Evolutionary conservation across 2,329 filamentous ascomycete genomes (phyloP), one percentile per base, ranked within the genome.

Genomic region (Colletotrichum gigasporum): DNA sequence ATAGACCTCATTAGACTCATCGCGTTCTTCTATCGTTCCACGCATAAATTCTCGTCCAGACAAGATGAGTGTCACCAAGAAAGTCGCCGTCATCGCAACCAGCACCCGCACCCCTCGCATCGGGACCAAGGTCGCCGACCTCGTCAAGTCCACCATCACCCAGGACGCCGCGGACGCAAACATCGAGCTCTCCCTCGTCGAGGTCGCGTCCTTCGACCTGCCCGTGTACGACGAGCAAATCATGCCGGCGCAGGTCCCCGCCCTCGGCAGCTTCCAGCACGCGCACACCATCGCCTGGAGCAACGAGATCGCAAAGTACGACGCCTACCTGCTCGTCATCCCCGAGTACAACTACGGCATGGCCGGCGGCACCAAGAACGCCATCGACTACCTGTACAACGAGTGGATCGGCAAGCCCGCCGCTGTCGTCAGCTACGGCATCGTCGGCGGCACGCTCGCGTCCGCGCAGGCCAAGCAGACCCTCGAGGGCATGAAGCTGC

Each of bases 331-430:
- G 32, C 74, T 85, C 48, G 79, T 86, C 42, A 78, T 80, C n/a
- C 79, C 82, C 2, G 80, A 86, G 71, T 89, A 89, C 70, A 89
- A 90, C 75, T 83, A 76, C 71, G 81, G 84, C 22, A 74, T 87
- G 5, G 77, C 86, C 0, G 85, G 82, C 0, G 80, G 76, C 6
- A 74, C 85, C 50, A 90, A 90, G 77, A 90, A 89, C 70, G 86
- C 87, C 5, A 80, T 90, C 58, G 87, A 90, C 71, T 89, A 87
- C 69, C 78, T 90, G 1, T 82, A 79, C 68, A 75, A 88, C 68
- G 86, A 88, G 70, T 88, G 85, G 83, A 79, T 73, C 22, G 83
- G 81, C 8, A 88, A 88, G 71, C 82, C 85, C 0, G 80, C 79
- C 16, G 74, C 76, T 47, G 77, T 89, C 59, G 79, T 89, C 24